phyloP scores from a whole-genome alignment of 164 flowering plant genomes.

The Vitis labrusca region DNA sequence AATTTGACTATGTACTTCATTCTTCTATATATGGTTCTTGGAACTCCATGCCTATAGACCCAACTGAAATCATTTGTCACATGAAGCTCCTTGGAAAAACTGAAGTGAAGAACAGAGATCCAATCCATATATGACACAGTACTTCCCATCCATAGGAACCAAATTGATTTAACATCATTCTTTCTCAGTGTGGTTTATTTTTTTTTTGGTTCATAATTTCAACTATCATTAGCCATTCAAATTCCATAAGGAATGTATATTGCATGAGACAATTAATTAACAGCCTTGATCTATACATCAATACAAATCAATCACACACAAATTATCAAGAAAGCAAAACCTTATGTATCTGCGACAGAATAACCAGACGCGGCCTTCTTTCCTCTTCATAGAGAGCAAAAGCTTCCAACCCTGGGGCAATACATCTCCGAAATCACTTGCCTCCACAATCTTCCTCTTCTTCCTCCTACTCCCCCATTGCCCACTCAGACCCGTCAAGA shows the following conservation, averaged over 20 bases:
- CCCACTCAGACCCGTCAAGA: slow-evolving; percentile 54
- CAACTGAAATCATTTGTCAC: too few species aligned
- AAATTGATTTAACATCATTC: background rate
- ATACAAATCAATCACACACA: background rate
- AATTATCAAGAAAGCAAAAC: slow-evolving; percentile 28
- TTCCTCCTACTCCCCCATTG: slow-evolving; percentile 69
- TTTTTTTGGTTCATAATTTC: background rate
- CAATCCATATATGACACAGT: background rate
- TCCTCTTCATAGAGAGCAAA: slow-evolving; percentile 56
- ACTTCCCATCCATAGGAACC: too few species aligned
- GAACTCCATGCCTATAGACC: too few species aligned
- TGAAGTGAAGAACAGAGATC: background rate
- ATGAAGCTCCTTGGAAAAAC: too few species aligned
- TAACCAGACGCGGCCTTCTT: slow-evolving; percentile 48
- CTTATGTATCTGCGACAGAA: slow-evolving; percentile 71
- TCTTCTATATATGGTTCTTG: too few species aligned
- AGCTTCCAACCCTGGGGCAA: slow-evolving; percentile 84
- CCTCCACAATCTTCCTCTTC: slow-evolving; percentile 82
- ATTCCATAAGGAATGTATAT: background rate
- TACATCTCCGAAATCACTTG: slow-evolving; percentile 50
- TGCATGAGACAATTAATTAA: background rate
- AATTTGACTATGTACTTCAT: too few species aligned
- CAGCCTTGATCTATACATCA: background rate
- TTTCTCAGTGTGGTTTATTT: background rate
- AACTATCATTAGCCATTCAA: background rate